Evolutionary conservation across 2,329 filamentous ascomycete species (phyloP).

Genomic region (Exophiala spinifera): DNA sequence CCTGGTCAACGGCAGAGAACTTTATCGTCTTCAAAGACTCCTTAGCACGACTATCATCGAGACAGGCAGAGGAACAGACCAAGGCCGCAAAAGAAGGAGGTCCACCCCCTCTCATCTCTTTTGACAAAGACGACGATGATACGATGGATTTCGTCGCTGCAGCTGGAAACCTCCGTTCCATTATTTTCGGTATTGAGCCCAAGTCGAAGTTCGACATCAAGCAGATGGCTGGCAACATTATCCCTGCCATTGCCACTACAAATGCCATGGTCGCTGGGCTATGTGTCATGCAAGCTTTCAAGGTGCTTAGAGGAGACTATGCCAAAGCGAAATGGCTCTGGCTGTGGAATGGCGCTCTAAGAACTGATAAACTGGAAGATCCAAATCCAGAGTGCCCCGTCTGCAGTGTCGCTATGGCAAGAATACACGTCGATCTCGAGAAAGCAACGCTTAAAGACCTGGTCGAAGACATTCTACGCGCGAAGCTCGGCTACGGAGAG

Average conservation of each 20-base stretch:
- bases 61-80: constrained; percentile 64
- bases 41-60: constrained; percentile 69
- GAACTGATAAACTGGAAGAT: constrained; percentile 57
- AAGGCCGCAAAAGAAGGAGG: constrained; percentile 45
- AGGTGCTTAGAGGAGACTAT: constrained; percentile 73
- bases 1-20: constrained; percentile 82
- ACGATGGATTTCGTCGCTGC: constrained; percentile 92
- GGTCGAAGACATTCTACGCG: constrained; percentile 69
- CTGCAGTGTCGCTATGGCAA: constrained; percentile 71
- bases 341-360: constrained; percentile 59
- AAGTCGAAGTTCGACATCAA: constrained; percentile 97
- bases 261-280: constrained; percentile 94
- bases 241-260: constrained; percentile 95
- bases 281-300: constrained; percentile 89
- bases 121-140: constrained; percentile 96
- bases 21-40: constrained; percentile 81
- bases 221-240: constrained; percentile 98
- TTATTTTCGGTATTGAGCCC: constrained; percentile 80
- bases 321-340: constrained; percentile 78
- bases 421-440: constrained; percentile 64
- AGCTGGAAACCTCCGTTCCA: constrained; percentile 82
- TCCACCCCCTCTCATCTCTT: constrained; percentile 64
- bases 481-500: constrained; percentile 71
- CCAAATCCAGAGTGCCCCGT: constrained; percentile 82
- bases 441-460: constrained; percentile 75